Evolutionary conservation across 495 filamentous ascomycete species (phyloP).

Genomic region (Thozetella sp.): DNA sequence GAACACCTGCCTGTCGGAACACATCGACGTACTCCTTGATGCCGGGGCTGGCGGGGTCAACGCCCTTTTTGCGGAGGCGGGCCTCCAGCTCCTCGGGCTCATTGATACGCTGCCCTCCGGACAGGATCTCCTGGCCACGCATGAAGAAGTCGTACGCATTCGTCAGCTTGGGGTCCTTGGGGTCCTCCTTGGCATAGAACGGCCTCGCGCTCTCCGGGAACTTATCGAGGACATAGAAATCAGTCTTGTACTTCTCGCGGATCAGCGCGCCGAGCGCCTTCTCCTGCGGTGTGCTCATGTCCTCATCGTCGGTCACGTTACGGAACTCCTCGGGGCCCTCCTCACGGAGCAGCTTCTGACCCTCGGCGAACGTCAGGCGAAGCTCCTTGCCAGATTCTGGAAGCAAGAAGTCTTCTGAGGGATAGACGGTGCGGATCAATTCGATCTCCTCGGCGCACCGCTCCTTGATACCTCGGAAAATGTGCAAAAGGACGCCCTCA

Average conservation of each 20-base stretch:
- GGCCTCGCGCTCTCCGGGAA: constrained; percentile 84
- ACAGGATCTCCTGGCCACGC: constrained; percentile 89
- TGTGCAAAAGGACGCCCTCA: constrained; percentile 83
- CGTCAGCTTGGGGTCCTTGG: constrained; percentile 64
- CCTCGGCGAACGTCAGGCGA: constrained; percentile 83
- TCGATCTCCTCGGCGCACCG: constrained; percentile 67
- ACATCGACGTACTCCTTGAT: constrained; percentile 84
- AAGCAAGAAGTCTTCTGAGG: constrained; percentile 45
- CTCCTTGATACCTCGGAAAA: constrained; percentile 76
- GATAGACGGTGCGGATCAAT: constrained; percentile 56
- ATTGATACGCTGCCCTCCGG: constrained; percentile 86
- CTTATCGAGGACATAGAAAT: constrained; percentile 92
- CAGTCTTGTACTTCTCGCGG: constrained; percentile 79
- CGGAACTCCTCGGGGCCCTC: constrained; percentile 72
- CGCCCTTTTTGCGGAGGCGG: constrained; percentile 69
- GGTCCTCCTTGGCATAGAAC: constrained; percentile 87
- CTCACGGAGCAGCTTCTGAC: constrained; percentile 77
- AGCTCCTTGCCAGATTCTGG: constrained; percentile 69
- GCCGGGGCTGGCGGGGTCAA: constrained; percentile 72
- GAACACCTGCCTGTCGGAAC: constrained; percentile 72
- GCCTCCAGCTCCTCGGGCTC: constrained; percentile 67
- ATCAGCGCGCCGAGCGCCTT: constrained; percentile 88
- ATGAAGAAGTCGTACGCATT: constrained; percentile 94
- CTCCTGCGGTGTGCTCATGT: constrained; percentile 83
- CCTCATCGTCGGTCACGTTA: constrained; percentile 72